Conservation (phyloP, 345 rosid species). For the Populus euphratica region DNA sequence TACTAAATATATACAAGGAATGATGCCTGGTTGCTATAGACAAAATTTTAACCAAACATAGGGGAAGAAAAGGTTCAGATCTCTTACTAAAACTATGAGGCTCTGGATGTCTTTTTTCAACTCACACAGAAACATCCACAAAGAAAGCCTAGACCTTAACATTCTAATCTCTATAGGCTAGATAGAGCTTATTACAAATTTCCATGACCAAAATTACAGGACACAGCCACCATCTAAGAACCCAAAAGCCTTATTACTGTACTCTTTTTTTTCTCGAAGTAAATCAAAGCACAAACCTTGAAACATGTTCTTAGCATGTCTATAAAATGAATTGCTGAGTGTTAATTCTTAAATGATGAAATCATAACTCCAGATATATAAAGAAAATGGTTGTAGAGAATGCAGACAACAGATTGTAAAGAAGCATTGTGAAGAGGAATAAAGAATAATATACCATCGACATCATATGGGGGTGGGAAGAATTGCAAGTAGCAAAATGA, state of each 20-base stretch:
- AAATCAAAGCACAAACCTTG: neutral
- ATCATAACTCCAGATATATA: neutral
- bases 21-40: neutral
- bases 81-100: neutral
- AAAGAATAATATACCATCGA: conserved; percentile 44
- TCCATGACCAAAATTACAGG: neutral
- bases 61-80: too few species aligned
- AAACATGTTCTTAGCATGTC: neutral
- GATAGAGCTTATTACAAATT: too few species aligned
- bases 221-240: neutral
- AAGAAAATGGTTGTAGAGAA: neutral
- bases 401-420: neutral
- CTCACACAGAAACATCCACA: neutral
- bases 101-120: neutral
- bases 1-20: neutral
- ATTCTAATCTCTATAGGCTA: neutral
- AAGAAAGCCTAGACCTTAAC: neutral
- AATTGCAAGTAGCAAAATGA: conserved; percentile 76
- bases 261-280: neutral
- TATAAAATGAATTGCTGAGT: neutral
- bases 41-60: too few species aligned
- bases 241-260: neutral
- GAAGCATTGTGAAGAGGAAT: neutral
- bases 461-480: conserved; percentile 66
- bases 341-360: neutral